Conservation (phyloP, 345 rosid genomes). For the Adansonia digitata region DNA sequence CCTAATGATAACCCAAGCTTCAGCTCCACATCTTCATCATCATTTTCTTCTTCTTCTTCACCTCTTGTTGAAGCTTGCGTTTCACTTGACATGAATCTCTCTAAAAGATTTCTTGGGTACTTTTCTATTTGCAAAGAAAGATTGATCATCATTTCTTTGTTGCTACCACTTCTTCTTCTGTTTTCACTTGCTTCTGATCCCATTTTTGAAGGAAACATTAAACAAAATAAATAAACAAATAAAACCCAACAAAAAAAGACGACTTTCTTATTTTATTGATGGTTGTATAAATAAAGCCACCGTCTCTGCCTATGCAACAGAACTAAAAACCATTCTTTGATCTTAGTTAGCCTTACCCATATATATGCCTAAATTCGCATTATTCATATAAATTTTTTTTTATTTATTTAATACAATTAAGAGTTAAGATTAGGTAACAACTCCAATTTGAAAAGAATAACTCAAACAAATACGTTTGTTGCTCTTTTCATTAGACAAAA, state of each 20-base stretch:
- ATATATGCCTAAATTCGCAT: slow-evolving; percentile 13
- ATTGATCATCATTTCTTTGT: slow-evolving; percentile 37
- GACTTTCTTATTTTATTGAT: not conserved
- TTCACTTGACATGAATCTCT: slow-evolving; percentile 51
- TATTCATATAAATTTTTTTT: not conserved
- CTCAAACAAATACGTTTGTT: not conserved
- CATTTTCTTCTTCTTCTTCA: slow-evolving; percentile 24
- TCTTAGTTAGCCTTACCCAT: slow-evolving; percentile 33
- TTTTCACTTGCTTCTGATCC: slow-evolving; percentile 42
- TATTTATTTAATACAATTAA: not conserved
- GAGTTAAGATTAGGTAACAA: not conserved
- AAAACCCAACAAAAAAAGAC: not conserved
- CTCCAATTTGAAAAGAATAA: slow-evolving; percentile 9
- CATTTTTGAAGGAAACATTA: slow-evolving; percentile 31
- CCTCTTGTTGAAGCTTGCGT: not conserved
- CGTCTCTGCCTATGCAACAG: slow-evolving; percentile 12
- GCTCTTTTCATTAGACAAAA: not conserved
- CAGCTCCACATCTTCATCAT: slow-evolving; percentile 56
- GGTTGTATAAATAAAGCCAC: not conserved
- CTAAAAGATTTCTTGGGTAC: slow-evolving; percentile 74
- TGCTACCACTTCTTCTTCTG: slow-evolving; percentile 32
- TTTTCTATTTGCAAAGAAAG: slow-evolving; percentile 55
- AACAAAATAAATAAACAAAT: not conserved
- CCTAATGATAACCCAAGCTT: slow-evolving; percentile 84
- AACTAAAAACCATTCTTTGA: slow-evolving; percentile 13